Percentiles rank a stretch among this genome's conserved stretches.
Evolutionary conservation across 2,329 filamentous ascomycete species (phyloP).

Genomic region (Trichoderma citrinoviride): DNA sequence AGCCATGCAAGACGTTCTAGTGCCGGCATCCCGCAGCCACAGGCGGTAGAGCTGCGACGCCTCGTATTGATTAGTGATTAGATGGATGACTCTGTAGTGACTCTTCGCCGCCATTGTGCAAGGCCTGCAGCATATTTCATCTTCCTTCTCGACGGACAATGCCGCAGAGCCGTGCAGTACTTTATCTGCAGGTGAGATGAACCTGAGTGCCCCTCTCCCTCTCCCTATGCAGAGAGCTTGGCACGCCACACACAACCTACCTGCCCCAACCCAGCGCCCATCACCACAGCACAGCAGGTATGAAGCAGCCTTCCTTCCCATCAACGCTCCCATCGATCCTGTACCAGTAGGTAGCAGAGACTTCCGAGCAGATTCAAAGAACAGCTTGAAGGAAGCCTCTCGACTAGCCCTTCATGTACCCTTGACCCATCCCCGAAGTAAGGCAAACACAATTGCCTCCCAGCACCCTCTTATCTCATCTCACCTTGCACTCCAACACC

Average conservation of each 20-base stretch:
- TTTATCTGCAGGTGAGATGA: no score
- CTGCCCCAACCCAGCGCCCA: not conserved
- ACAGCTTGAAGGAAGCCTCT: not conserved
- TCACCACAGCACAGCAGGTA: not conserved
- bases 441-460: not conserved
- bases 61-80: not conserved
- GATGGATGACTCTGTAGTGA: constrained; percentile 8
- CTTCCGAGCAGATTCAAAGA: not conserved
- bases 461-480: not conserved
- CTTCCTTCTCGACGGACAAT: no score
- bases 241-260: no score
- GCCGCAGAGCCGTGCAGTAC: no score
- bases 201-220: no score
- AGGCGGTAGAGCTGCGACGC: not conserved
- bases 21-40: not conserved
- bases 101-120: not conserved
- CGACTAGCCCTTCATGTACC: constrained; percentile 2
- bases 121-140: not conserved
- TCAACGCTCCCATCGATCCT: not conserved
- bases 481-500: not conserved
- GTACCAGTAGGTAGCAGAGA: not conserved
- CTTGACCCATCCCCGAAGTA: not conserved
- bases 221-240: no score
- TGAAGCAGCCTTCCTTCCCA: not conserved
- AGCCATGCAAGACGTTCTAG: not conserved